These are phyloP conservation scores for Auricularia sp. DNA, from an alignment of 768 basidiomycete genomes.

Conservation along the genomic window DNA sequence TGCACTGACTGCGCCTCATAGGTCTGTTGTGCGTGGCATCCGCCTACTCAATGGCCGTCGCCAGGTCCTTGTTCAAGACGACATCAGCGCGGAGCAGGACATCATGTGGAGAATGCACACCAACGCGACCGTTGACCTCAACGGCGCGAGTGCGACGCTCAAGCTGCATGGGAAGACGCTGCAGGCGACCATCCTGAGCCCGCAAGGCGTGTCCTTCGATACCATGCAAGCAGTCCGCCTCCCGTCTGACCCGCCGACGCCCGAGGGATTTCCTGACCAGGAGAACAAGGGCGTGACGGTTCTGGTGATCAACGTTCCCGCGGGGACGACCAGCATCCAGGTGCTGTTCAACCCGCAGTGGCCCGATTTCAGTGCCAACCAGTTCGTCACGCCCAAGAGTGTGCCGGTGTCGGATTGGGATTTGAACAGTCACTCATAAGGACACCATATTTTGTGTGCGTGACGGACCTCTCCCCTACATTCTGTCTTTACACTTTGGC, in stretches of 20 bases:
- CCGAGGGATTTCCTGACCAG: slow-evolving; percentile 52
- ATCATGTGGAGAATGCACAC: slow-evolving; percentile 94
- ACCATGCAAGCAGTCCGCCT: slow-evolving; percentile 46
- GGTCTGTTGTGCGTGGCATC: slow-evolving; percentile 73
- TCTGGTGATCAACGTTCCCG: slow-evolving; percentile 50
- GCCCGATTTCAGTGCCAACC: slow-evolving; percentile 49
- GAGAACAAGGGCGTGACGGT: slow-evolving; percentile 72
- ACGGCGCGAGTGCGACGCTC: slow-evolving; percentile 64
- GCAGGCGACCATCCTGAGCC: slow-evolving; percentile 53
- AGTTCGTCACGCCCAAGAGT: slow-evolving; percentile 56
- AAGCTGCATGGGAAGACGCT: slow-evolving; percentile 58
- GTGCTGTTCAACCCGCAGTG: slow-evolving; percentile 94
- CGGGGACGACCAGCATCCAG: slow-evolving; percentile 65
- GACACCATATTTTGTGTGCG: neutral
- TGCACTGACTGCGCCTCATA: slow-evolving; percentile 14
- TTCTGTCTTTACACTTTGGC: neutral
- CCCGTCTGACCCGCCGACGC: slow-evolving; percentile 50
- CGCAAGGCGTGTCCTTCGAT: slow-evolving; percentile 59
- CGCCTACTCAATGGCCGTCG: slow-evolving; percentile 71
- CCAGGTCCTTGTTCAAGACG: slow-evolving; percentile 91
- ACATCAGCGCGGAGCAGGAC: slow-evolving; percentile 53
- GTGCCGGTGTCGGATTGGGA: slow-evolving; percentile 74
- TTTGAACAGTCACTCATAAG: slow-evolving; percentile 50
- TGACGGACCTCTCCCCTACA: neutral
- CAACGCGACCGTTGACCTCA: slow-evolving; percentile 59